Base-by-base conservation (phyloP, 805 yeast species). In the Kregervanrija fluxuum region DNA sequence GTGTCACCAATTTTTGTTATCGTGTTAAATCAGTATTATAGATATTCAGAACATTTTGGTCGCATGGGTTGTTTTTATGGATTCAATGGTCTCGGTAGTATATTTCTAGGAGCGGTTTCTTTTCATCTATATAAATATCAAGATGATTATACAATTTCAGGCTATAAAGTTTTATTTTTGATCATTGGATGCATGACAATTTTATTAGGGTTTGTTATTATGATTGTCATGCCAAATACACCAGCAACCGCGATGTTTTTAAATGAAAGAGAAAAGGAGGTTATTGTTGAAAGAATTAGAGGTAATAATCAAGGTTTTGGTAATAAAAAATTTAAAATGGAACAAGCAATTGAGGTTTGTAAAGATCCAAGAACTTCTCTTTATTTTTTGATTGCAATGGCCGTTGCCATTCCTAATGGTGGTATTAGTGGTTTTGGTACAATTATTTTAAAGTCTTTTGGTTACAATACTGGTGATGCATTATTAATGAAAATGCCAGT, bases 131-230 rank as follows among this genome's bases (percentile, higher is more conserved):
- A 38, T 8, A 13, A 32, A 3, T 16, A 36, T 10, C 14, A 10
- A n/a, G 43, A 35, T 30, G n/a, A 12, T 8, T 37, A 37, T 33
- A 31, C 42, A 6, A 30, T 79, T 8, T 67, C 60, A 4, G 67
- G 80, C 4, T 84, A 89, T 89, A 77, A 74, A 54, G 56, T 77
- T 10, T 59, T 80, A 3, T 83, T 73, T 57, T 62, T 83, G 38
- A 65, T 80, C 31, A 70, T 75, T 37, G 93, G 91, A 9, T 56
- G 69, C 8, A 67, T 77, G 44, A 80, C 86, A 3, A 57, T 79
- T 9, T 54, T 71, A 10, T 54, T 75, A 11, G 83, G 82, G 3
- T 12, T 40, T 28, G n/a, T 40, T 28, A 16, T 40, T 16, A 6
- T 76, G 74, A 71, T 51, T 73, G 15, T 63, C 65, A 52, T 68